Base-by-base conservation (phyloP, 1,284 basidiomycete species). In the Apiotrichum gracile region DNA sequence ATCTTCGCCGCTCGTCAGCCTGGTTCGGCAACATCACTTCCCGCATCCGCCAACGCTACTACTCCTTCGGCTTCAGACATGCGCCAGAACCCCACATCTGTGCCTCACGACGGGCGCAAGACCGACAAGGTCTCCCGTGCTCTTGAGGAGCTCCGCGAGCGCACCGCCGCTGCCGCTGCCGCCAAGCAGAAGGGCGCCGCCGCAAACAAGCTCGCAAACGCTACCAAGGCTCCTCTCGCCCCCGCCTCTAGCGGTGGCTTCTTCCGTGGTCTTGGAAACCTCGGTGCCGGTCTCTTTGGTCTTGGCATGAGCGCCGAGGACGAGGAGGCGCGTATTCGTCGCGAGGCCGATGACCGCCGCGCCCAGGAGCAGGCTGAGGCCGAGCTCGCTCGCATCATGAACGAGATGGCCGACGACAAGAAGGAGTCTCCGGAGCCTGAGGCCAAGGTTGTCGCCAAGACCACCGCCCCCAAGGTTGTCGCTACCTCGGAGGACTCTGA, bases 121-220 rank as follows among this genome's bases (percentile, higher is more conserved):
- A n/a, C n/a, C 35, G 43, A 65, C 52, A 69, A 65, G 60, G 64
- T 68, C 49, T 63, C 63, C 31, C 63, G 61, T 39, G 69, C 67
- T 4, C 61, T 73, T 0, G 70, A 71, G 40, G 68, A 71, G 33
- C 57, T 73, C 21, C 60, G 66, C 19, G 67, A 70, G 45, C 61
- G 63, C 16, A 59, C 62, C 4, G 61, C 62, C 9, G 68, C 67
- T 7, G 66, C 65, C 31, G 66, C 65, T 13, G 52, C 58, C 6
- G 63, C 65, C 37, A 64, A 62, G 49, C 60, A 66, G 50, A 65
- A 63, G 46, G 46, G 47, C 14, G 61, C 61, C 1, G 22, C 45
- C 5, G 45, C 45, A 13, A 26, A 21, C 45, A 47, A 35, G 33
- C 33, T 35, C 34, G 45, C 45, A 22, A 47, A 47, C 33, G 58